These are phyloP conservation scores for Allium sativum DNA, from an alignment of 106 monocot genomes.

Conservation along the genomic window DNA sequence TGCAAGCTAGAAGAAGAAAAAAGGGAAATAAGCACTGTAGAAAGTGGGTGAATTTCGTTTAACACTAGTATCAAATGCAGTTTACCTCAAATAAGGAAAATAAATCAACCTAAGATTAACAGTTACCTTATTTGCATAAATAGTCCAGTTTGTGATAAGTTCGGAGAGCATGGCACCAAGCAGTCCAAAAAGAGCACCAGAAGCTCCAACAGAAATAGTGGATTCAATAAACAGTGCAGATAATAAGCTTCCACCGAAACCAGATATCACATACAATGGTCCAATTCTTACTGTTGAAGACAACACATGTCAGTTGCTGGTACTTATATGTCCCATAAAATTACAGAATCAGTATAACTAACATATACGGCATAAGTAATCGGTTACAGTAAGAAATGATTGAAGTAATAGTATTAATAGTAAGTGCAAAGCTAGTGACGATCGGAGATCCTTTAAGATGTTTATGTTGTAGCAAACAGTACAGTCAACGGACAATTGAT, in stretches of 20 bases:
- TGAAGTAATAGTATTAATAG: too few species aligned
- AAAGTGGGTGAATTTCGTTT: too few species aligned
- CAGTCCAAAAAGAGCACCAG: slow-evolving; percentile 90
- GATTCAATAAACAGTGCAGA: slow-evolving; percentile 71
- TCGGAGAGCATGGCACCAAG: slow-evolving; percentile 95
- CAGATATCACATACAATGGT: slow-evolving; percentile 65
- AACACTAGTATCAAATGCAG: too few species aligned
- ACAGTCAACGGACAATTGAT: too few species aligned
- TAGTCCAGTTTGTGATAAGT: slow-evolving; percentile 95
- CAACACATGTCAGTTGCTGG: too few species aligned
- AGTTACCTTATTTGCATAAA: slow-evolving; percentile 85
- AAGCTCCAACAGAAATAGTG: slow-evolving; percentile 80
- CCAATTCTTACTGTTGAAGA: slow-evolving; percentile 67
- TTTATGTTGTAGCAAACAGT: too few species aligned
- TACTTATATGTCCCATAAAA: too few species aligned
- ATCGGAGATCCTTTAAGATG: too few species aligned
- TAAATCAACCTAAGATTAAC: not conserved
- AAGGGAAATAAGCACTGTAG: not conserved
- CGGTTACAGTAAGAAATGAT: too few species aligned
- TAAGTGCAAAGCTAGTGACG: too few species aligned
- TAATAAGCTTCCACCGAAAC: slow-evolving; percentile 73
- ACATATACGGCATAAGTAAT: too few species aligned
- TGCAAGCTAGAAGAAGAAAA: slow-evolving; percentile 47
- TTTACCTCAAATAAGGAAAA: not conserved
- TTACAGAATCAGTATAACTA: too few species aligned